Evolutionary conservation across 768 basidiomycete genomes (phyloP).

Genomic region (Termitomyces sp.): DNA sequence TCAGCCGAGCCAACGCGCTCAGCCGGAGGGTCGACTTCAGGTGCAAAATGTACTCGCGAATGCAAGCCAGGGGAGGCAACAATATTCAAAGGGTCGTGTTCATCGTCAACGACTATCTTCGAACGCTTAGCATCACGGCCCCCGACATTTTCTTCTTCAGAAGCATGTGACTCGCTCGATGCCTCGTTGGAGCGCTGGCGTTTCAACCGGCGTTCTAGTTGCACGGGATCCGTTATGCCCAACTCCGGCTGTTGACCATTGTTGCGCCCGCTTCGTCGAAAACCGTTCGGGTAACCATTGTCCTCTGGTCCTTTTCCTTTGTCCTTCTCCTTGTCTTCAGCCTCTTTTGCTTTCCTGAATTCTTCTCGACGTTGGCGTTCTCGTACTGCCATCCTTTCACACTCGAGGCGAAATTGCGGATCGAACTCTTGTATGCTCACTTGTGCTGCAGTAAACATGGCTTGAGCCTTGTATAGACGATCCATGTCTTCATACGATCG

Average conservation of each 20-base stretch:
- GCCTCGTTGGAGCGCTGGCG: conserved; percentile 57
- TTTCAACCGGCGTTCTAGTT: conserved; percentile 72
- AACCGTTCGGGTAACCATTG: conserved; percentile 38
- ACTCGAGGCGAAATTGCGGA: conserved; percentile 69
- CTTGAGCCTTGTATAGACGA: conserved; percentile 73
- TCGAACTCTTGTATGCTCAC: conserved; percentile 88
- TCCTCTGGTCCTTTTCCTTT: conserved; percentile 22
- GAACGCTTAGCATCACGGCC: conserved; percentile 54
- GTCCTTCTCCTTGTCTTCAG: conserved; percentile 31
- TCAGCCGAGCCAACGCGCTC: background rate
- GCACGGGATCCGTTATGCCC: conserved; percentile 66
- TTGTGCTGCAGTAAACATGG: conserved; percentile 83
- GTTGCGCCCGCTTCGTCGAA: conserved; percentile 65
- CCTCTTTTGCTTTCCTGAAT: conserved; percentile 44
- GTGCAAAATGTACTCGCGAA: conserved; percentile 47
- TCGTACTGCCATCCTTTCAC: conserved; percentile 78
- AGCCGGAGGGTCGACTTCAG: conserved; percentile 22
- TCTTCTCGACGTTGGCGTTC: conserved; percentile 66
- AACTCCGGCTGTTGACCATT: conserved; percentile 71
- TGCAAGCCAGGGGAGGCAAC: conserved; percentile 26
- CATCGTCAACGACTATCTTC: conserved; percentile 40
- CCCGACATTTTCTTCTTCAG: conserved; percentile 46
- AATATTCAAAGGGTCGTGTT: conserved; percentile 45
- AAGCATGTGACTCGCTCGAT: conserved; percentile 42
- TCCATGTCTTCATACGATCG: conserved; percentile 63